Conservation (phyloP, 2,329 filamentous ascomycete genomes). For the Talaromyces piceae region DNA sequence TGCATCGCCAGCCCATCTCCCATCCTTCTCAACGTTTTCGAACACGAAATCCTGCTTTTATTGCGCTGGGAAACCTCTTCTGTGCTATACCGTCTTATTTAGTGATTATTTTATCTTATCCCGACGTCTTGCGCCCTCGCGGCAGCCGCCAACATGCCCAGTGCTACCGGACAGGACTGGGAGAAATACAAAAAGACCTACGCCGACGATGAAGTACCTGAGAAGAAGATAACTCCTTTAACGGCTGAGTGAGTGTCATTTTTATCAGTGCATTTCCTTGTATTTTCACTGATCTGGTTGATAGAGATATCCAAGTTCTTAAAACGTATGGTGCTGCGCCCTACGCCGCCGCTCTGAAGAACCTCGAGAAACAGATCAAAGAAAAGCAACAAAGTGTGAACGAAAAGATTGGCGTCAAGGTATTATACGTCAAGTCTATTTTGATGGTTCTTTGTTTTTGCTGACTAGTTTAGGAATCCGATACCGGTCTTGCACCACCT, state of each 20-base stretch:
- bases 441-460: slow-evolving; percentile 15
- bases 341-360: slow-evolving; percentile 88
- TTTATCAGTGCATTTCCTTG: slow-evolving; percentile 13
- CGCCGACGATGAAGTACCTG: slow-evolving; percentile 91
- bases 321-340: slow-evolving; percentile 98
- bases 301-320: slow-evolving; percentile 94
- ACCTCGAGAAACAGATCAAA: slow-evolving; percentile 98
- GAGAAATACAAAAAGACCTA: slow-evolving; percentile 99
- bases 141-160: slow-evolving; percentile 60
- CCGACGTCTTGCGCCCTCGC: slow-evolving; percentile 11
- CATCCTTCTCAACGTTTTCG: neutral
- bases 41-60: neutral
- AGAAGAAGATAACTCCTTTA: slow-evolving; percentile 98
- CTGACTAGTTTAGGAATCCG: slow-evolving; percentile 66
- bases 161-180: slow-evolving; percentile 89
- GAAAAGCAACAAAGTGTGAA: slow-evolving; percentile 97
- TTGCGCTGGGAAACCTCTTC: neutral
- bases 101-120: neutral
- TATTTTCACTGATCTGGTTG: slow-evolving; percentile 12
- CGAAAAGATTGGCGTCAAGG: slow-evolving; percentile 77
- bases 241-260: slow-evolving; percentile 73
- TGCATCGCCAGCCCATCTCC: neutral
- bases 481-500: slow-evolving; percentile 93
- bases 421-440: slow-evolving; percentile 15
- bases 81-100: neutral